Evolutionary conservation across 768 basidiomycete genomes (phyloP), one percentile per base, ranked within the genome.

Genomic region (Phallus indusiatus): DNA sequence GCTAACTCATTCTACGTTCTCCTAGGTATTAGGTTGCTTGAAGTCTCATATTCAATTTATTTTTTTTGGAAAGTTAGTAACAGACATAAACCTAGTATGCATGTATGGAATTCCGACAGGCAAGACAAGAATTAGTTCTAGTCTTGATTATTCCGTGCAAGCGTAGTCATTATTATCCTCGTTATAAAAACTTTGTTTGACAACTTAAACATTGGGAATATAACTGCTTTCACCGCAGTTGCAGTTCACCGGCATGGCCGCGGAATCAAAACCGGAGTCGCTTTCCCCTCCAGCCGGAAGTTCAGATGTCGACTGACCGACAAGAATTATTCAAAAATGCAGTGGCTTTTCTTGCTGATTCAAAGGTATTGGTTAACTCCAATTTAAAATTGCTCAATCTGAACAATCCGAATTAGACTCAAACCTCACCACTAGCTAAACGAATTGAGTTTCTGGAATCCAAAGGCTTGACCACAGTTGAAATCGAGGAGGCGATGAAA

Each of bases 401-500:
- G 62, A 54, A 24, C 22, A 54, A 28, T 16, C 47, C 46, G 24
- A 1, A 53, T 17, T 64, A 95, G 92, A 78, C 87, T 0, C 85
- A 87, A 67, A 75, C 84, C 36, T 89, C 93, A 2, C 78, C 92
- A 1, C 73, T 95, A 28, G 78, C 88, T 0, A 90, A 95, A 69
- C 83, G 90, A 54, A 80, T 98, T 50, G 86, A 90, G 63, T 99
- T 98, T 74, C 81, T 99, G n/a, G 88, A 96, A 66, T 86, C 91
- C 6, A 97, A 98, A 71, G 96, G 96, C 1, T 76, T 99, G 35
- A 85, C 84, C 0, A 76, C 78, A 6, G 71, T 76, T 16, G 95
- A 99, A 73, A 94, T 98, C 61, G 90, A 96, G 69, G 75, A 83
- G 33, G 94, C 92, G 1, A 70, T 97, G 68, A 79, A 79, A 60